Conservation (phyloP, 371 early-diverging fungal genomes). For the Choanephora cucurbitarum region DNA sequence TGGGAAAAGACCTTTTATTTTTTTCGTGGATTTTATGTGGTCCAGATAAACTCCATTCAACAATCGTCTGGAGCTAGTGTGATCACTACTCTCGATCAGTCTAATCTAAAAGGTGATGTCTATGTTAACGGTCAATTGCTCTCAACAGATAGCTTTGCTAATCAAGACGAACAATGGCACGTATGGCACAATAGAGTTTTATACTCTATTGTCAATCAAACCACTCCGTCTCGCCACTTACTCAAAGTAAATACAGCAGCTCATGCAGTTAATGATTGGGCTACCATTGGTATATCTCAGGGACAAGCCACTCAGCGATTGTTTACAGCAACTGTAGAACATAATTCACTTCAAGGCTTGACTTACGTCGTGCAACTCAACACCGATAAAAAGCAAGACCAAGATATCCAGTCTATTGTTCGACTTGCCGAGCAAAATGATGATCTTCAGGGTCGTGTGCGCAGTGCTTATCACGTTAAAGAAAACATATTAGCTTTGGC, state of each 20-base stretch:
- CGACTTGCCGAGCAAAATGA: conserved; percentile 17
- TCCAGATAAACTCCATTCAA: conserved; percentile 20
- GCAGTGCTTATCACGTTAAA: conserved; percentile 15
- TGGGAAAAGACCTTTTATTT: conserved; percentile 39
- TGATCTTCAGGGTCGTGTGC: conserved; percentile 1
- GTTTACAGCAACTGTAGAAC: conserved; percentile 27
- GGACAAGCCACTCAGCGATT: conserved; percentile 18
- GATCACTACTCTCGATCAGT: conserved; percentile 30
- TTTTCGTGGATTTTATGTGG: conserved; percentile 31
- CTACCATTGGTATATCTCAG: conserved; percentile 27
- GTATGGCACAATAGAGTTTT: conserved; percentile 31
- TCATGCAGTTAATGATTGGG: conserved; percentile 20
- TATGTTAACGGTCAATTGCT: conserved; percentile 12
- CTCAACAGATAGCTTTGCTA: neutral
- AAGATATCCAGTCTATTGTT: neutral
- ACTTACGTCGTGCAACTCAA: conserved; percentile 17
- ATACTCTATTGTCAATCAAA: conserved; percentile 16
- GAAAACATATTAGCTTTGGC: conserved; percentile 18
- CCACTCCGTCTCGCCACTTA: neutral
- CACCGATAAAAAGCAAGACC: conserved; percentile 5
- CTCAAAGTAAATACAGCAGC: conserved; percentile 17
- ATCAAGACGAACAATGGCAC: neutral
- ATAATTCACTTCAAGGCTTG: neutral
- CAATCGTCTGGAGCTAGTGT: conserved; percentile 2
- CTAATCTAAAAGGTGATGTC: conserved; percentile 27